These are phyloP conservation scores for Solanum paucissectum DNA, from an alignment of 257 asterid genomes.

Conservation along the genomic window DNA sequence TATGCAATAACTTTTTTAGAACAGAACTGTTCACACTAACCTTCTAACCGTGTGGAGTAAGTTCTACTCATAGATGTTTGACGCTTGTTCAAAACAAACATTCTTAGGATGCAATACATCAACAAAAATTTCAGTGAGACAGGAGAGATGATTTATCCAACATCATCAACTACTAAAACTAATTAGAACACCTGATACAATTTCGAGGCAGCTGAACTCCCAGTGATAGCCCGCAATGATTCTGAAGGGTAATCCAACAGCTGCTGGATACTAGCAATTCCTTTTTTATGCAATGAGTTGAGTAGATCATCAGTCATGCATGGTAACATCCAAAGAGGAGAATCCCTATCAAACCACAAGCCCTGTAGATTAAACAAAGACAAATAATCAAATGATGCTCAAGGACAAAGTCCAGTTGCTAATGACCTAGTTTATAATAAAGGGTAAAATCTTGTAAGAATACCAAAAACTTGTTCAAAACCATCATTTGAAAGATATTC, in stretches of 20 bases:
- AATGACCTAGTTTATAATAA: background rate
- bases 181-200: conserved; percentile 57
- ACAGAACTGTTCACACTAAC: background rate
- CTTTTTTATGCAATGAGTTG: conserved; percentile 44
- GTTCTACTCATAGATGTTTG: background rate
- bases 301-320: conserved; percentile 74
- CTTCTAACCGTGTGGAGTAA: background rate
- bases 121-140: background rate
- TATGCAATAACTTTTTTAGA: background rate
- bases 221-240: conserved; percentile 33
- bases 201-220: conserved; percentile 38
- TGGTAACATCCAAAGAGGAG: conserved; percentile 85
- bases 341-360: conserved; percentile 55
- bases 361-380: conserved; percentile 44
- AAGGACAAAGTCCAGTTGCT: background rate
- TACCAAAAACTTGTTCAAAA: background rate
- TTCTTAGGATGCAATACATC: background rate
- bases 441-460: background rate
- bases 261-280: conserved; percentile 54
- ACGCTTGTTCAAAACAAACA: background rate
- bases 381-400: background rate
- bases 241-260: conserved; percentile 43
- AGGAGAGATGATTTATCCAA: background rate
- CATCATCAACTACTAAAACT: background rate
- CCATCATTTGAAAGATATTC: background rate